Percentiles rank a stretch among this genome's conserved stretches.
Evolutionary conservation across 768 basidiomycete genomes (phyloP).

Genomic region (Pleurotus cornucopiae): DNA sequence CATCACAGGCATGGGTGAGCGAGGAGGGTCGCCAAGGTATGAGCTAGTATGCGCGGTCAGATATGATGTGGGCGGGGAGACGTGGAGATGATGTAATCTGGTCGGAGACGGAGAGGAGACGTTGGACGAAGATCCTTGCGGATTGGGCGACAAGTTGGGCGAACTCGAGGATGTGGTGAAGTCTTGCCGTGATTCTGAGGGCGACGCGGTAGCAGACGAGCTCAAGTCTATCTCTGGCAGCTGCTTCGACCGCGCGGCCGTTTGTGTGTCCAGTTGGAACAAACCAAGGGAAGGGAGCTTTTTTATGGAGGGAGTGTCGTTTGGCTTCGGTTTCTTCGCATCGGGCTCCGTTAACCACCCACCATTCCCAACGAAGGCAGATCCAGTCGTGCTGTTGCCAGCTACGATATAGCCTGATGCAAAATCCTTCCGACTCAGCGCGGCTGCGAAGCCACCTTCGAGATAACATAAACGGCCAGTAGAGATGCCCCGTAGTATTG

Average conservation of each 20-base stretch:
- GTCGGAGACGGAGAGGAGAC: slow-evolving; percentile 6
- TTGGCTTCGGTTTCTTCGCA: neutral
- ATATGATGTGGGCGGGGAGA: neutral
- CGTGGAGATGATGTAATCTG: slow-evolving; percentile 7
- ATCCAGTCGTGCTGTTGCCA: neutral
- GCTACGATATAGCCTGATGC: neutral
- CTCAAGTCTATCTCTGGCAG: slow-evolving; percentile 56
- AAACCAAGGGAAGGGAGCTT: slow-evolving; percentile 35
- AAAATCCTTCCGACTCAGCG: slow-evolving; percentile 19
- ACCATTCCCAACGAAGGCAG: neutral
- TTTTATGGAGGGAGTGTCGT: neutral
- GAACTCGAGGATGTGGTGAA: neutral
- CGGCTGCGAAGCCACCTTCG: slow-evolving; percentile 64
- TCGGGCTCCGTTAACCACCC: neutral
- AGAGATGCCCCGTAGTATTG: slow-evolving; percentile 39
- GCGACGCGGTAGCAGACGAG: slow-evolving; percentile 29
- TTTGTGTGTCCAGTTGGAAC: slow-evolving; percentile 64
- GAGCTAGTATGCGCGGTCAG: slow-evolving; percentile 4
- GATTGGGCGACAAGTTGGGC: neutral
- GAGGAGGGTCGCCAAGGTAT: slow-evolving; percentile 9
- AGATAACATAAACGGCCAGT: slow-evolving; percentile 63
- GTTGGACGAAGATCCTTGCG: neutral
- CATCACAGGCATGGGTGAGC: slow-evolving; percentile 56
- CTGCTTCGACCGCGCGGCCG: slow-evolving; percentile 44
- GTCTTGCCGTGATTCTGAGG: slow-evolving; percentile 12